phyloP scores from a whole-genome alignment of 164 flowering plant genomes.

The Buxus sempervirens region DNA sequence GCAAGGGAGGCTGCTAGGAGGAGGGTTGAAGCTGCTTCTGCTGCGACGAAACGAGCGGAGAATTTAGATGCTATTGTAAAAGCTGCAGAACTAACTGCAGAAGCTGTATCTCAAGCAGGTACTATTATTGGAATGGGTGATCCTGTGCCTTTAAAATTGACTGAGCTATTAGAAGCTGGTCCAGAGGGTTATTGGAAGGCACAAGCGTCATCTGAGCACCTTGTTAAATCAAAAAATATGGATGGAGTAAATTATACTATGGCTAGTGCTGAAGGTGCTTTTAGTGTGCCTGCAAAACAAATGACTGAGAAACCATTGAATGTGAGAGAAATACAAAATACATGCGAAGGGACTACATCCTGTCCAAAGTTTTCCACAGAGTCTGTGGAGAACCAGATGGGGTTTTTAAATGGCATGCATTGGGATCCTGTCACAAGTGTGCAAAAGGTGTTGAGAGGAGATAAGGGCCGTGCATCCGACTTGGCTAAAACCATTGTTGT shows the following conservation, averaged over 20 bases:
- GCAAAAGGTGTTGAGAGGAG: conserved; percentile 32
- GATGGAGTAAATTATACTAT: conserved; percentile 15
- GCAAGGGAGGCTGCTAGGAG: conserved; percentile 77
- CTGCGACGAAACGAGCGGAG: conserved; percentile 85
- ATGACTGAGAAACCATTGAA: conserved; percentile 20
- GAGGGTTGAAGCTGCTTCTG: conserved; percentile 88
- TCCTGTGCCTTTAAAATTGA: conserved; percentile 53
- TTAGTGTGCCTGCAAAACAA: conserved; percentile 10
- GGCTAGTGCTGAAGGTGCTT: conserved; percentile 18
- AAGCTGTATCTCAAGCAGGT: conserved; percentile 93
- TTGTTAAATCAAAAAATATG: conserved; percentile 17
- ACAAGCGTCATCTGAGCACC: conserved; percentile 27
- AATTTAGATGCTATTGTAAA: conserved; percentile 85
- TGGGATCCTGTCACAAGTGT: conserved; percentile 19
- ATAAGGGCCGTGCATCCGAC: conserved; percentile 30
- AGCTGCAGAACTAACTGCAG: conserved; percentile 94
- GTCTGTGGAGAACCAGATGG: conserved; percentile 19
- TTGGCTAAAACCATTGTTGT: conserved; percentile 28
- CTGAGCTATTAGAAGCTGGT: conserved; percentile 59
- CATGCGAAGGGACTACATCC: conserved; percentile 16
- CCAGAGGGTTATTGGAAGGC: conserved; percentile 64
- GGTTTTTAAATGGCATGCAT: conserved; percentile 26
- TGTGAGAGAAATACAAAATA: conserved; percentile 20
- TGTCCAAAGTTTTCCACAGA: conserved; percentile 20
- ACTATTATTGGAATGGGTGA: conserved; percentile 81